phyloP scores from a whole-genome alignment of 306 rosid genomes.

The Lupinus albus region DNA sequence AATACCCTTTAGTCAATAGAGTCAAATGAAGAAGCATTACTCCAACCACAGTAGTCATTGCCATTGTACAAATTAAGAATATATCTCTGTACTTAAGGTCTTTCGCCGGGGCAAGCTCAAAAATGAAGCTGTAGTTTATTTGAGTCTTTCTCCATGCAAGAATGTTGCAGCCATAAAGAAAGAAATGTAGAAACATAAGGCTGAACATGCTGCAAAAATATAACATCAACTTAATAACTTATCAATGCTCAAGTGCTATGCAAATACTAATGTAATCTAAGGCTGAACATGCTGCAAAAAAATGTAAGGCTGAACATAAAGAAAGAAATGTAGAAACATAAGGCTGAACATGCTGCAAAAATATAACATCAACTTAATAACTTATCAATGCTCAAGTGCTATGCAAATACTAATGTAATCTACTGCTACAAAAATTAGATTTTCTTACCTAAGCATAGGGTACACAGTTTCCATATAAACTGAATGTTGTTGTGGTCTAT shows the following conservation, averaged over 20 bases:
- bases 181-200: constrained; percentile 91
- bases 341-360: constrained; percentile 95
- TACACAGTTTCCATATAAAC: constrained; percentile 92
- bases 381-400: constrained; percentile 18
- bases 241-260: constrained; percentile 14
- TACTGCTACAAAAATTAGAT: neutral
- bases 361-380: constrained; percentile 16
- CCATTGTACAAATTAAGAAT: constrained; percentile 80
- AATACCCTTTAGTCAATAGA: constrained; percentile 74
- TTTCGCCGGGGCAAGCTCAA: constrained; percentile 69
- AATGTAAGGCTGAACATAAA: too few relatives aligned
- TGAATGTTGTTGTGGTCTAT: constrained; percentile 58
- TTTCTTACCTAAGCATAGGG: constrained; percentile 84
- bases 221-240: constrained; percentile 21
- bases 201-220: constrained; percentile 84
- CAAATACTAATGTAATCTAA: too few relatives aligned
- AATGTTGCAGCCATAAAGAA: constrained; percentile 92
- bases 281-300: too few relatives aligned
- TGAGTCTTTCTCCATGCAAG: constrained; percentile 88
- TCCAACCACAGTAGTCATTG: constrained; percentile 78
- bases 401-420: constrained; percentile 7
- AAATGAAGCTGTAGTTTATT: constrained; percentile 87
- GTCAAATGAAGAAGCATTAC: constrained; percentile 79
- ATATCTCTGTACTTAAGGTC: constrained; percentile 88
- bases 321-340: constrained; percentile 89